Evolutionary conservation across 2,329 filamentous ascomycete genomes (phyloP).

Genomic region (Cladorrhinum sp.): DNA sequence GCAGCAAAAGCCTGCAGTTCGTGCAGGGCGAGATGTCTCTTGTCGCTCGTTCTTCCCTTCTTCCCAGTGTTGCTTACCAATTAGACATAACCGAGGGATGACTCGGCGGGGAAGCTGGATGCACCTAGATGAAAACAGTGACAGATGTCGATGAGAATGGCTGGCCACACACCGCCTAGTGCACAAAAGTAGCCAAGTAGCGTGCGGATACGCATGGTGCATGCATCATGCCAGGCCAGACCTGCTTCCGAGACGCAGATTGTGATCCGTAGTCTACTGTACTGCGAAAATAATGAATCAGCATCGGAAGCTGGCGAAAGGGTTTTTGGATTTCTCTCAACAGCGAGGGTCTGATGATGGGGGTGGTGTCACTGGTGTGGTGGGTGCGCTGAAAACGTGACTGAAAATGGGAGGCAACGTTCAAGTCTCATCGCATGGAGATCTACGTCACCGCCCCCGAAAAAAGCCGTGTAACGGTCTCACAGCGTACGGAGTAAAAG

Average conservation of each 20-base stretch:
- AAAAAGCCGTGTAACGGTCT: neutral
- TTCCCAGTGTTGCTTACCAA: neutral
- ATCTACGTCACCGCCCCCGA: neutral
- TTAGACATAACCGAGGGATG: neutral
- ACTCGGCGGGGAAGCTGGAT: neutral
- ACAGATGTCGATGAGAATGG: conserved; percentile 3
- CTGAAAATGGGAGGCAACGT: neutral
- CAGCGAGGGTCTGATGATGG: neutral
- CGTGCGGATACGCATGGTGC: too few relatives aligned
- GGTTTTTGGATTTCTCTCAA: neutral
- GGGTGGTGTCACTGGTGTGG: neutral
- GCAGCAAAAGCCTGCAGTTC: neutral
- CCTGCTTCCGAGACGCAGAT: conserved; percentile 5
- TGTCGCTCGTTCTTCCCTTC: too few relatives aligned
- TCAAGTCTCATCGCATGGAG: neutral
- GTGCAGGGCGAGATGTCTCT: neutral
- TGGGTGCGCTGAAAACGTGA: neutral
- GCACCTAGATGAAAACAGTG: conserved; percentile 2
- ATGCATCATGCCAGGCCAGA: neutral
- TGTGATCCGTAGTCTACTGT: too few relatives aligned
- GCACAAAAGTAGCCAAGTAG: neutral
- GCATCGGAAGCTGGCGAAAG: conserved; percentile 1
- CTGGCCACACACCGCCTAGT: conserved; percentile 9
- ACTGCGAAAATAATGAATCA: too few relatives aligned
- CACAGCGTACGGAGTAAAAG: neutral